These are phyloP conservation scores for Lycium ferocissimum DNA, from an alignment of 257 asterid species.

Conservation along the genomic window DNA sequence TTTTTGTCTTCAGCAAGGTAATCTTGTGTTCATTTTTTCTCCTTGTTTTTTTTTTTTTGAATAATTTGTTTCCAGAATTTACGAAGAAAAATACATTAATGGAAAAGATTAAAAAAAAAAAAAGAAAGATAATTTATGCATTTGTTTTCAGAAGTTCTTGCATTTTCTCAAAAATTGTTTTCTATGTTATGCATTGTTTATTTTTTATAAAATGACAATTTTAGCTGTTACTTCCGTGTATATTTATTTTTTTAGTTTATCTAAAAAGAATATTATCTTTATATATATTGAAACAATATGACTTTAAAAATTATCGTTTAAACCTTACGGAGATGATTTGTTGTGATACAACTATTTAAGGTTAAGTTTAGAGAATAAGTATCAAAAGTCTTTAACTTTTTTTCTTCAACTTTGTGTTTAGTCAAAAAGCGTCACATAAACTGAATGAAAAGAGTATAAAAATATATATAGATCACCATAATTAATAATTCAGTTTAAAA, in stretches of 20 bases:
- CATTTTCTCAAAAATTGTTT: background rate
- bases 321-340: background rate
- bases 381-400: too few species aligned
- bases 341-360: too few species aligned
- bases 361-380: too few species aligned
- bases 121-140: background rate
- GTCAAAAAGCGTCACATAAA: too few species aligned
- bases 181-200: background rate
- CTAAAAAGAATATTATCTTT: background rate
- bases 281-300: too few species aligned
- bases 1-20: too few species aligned
- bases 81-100: background rate
- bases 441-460: too few species aligned
- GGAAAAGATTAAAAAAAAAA: background rate
- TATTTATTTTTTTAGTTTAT: background rate
- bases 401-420: too few species aligned
- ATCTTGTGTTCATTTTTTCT: background rate
- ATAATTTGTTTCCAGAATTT: background rate
- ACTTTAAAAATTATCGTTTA: too few species aligned
- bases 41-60: background rate
- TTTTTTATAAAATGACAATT: background rate
- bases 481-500: too few species aligned
- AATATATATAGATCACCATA: too few species aligned
- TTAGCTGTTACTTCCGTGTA: background rate
- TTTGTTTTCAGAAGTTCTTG: background rate